Percentiles rank a stretch among this genome's conserved stretches.
Evolutionary conservation across 164 flowering plant species (phyloP).

Genomic region (Paratinospora sagittata): DNA sequence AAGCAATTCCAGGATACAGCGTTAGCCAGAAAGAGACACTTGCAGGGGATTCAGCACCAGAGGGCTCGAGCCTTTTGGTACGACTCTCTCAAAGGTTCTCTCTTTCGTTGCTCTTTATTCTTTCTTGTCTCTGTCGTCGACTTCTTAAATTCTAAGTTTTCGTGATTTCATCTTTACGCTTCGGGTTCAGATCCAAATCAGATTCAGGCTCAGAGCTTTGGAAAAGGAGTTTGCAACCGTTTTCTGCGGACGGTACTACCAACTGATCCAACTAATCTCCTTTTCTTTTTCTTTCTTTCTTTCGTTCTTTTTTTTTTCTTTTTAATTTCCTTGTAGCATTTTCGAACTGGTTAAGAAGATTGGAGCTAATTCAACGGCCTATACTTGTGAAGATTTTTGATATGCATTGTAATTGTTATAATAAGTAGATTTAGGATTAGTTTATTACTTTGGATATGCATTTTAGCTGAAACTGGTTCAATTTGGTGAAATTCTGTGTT

Average conservation of each 20-base stretch:
- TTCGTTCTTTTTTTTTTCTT: not conserved
- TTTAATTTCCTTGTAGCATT: too few species aligned
- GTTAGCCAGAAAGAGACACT: slow-evolving; percentile 69
- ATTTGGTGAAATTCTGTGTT: too few species aligned
- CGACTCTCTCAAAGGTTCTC: slow-evolving; percentile 44
- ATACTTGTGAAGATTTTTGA: too few species aligned
- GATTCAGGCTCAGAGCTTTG: slow-evolving; percentile 18
- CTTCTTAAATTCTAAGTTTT: not conserved
- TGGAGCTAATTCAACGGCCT: too few species aligned
- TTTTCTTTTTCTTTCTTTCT: not conserved
- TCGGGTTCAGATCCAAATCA: slow-evolving; percentile 28
- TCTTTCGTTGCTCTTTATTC: not conserved
- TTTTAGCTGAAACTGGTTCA: too few species aligned
- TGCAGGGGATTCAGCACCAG: slow-evolving; percentile 67
- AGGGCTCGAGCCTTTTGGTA: slow-evolving; percentile 74
- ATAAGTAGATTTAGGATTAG: too few species aligned
- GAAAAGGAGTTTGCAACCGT: slow-evolving; percentile 59
- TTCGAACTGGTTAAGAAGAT: too few species aligned
- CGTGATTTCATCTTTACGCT: not conserved
- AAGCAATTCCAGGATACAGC: slow-evolving; percentile 85
- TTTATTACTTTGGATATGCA: too few species aligned
- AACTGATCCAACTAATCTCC: too few species aligned
- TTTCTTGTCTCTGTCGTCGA: not conserved
- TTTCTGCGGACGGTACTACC: slow-evolving; percentile 56
- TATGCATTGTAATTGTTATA: too few species aligned